A percentile compares a stretch with the other conserved stretches of the same genome.
These are phyloP conservation scores for Mycena leptocephala DNA, from an alignment of 768 basidiomycete genomes.

Conservation along the genomic window DNA sequence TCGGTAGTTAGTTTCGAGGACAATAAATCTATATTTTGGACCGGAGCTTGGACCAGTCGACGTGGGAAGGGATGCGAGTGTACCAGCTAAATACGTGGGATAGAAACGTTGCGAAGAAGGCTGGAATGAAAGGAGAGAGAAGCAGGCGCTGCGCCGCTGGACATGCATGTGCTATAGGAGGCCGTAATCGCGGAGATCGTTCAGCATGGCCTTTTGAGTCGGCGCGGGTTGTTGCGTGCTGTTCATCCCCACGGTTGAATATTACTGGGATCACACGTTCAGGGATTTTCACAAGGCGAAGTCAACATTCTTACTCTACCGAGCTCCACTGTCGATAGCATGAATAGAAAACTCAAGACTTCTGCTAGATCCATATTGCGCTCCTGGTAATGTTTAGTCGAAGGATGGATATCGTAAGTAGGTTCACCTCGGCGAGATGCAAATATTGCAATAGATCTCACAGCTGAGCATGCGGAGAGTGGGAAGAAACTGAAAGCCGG, in stretches of 20 bases:
- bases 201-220: constrained; percentile 89
- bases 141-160: constrained; percentile 33
- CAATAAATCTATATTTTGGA: constrained; percentile 89
- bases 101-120: constrained; percentile 87
- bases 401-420: constrained; percentile 32
- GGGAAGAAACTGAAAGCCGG: constrained; percentile 95
- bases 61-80: constrained; percentile 89
- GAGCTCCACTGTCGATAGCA: constrained; percentile 97
- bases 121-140: constrained; percentile 53
- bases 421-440: constrained; percentile 82
- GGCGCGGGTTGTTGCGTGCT: constrained; percentile 34
- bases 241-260: constrained; percentile 87
- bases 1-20: constrained; percentile 98
- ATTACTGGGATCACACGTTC: constrained; percentile 72
- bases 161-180: constrained; percentile 79
- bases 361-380: constrained; percentile 94
- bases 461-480: constrained; percentile 94
- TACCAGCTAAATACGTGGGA: constrained; percentile 95
- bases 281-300: constrained; percentile 35
- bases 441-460: constrained; percentile 97
- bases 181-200: constrained; percentile 95
- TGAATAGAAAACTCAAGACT: constrained; percentile 94
- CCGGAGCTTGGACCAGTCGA: constrained; percentile 71
- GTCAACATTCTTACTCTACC: constrained; percentile 73
- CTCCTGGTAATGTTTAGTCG: constrained; percentile 64